Conservation (phyloP, 805 yeast genomes). For the Lachancea nothofagi region DNA sequence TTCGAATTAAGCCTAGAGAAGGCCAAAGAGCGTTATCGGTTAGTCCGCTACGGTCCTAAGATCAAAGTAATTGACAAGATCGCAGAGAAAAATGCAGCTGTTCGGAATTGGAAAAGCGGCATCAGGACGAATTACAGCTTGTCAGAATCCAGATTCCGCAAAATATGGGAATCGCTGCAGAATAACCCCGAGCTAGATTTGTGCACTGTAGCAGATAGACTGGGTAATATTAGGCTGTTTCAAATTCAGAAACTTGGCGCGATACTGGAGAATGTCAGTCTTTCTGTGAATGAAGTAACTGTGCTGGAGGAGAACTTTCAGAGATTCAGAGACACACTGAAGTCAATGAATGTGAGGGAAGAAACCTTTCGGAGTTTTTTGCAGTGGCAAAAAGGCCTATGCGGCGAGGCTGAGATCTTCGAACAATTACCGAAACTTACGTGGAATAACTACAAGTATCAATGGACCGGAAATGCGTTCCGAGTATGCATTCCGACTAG, state of each 20-base stretch:
- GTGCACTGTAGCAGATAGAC: slow-evolving; percentile 7
- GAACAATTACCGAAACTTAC: slow-evolving; percentile 8
- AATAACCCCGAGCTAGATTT: slow-evolving; percentile 10
- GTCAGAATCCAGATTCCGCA: slow-evolving; percentile 1
- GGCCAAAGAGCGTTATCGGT: slow-evolving; percentile 2
- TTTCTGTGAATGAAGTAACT: slow-evolving; percentile 3
- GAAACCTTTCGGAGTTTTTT: slow-evolving; percentile 3
- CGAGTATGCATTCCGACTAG: not conserved
- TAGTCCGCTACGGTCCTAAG: slow-evolving; percentile 1
- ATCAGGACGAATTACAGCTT: not conserved
- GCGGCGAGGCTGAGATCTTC: not conserved
- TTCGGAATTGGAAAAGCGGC: slow-evolving; percentile 3
- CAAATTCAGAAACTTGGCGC: slow-evolving; percentile 10
- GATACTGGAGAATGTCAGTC: slow-evolving; percentile 5
- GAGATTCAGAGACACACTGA: not conserved
- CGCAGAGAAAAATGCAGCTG: not conserved
- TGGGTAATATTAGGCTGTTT: slow-evolving; percentile 7
- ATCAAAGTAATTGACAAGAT: slow-evolving; percentile 2
- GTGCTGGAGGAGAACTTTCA: not conserved
- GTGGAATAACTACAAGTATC: slow-evolving; percentile 7
- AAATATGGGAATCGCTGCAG: slow-evolving; percentile 6
- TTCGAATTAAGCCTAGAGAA: slow-evolving; percentile 5
- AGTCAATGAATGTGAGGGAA: not conserved
- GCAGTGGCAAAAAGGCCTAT: slow-evolving; percentile 5
- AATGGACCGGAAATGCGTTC: slow-evolving; percentile 2